Evolutionary conservation across 2,329 filamentous ascomycete genomes (phyloP), one percentile per base, ranked within the genome.

Genomic region (Penicillium sp.): DNA sequence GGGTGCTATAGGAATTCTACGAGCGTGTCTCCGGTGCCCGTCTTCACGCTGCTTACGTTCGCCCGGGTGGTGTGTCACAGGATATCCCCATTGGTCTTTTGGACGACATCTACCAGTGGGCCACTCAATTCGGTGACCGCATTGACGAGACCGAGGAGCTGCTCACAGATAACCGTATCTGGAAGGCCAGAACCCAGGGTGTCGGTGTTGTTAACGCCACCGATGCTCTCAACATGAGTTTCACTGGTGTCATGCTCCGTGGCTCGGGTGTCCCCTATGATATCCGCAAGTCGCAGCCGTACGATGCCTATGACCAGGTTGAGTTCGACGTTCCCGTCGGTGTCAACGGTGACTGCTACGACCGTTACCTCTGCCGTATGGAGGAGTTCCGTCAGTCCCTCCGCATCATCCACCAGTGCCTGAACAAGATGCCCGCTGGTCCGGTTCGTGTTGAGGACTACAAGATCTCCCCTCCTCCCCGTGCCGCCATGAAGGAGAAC

Each of bases 61-160:
- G 94, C 68, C 94, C 94, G 47, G 94, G 94, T 70, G 94, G 94
- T 79, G 94, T 99, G 55, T 91, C 92, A 71, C 92, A 97, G 78
- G 94, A 99, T 80, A 84, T 99, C 45, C 94, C 94, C 31, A 72
- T 96, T 59, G 94, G 94, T 65, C 87, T 99, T 45, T 87, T 99
- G 50, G 95, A 99, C 75, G 94, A 99, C 74, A 99, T 99, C 72
- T 97, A 99, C 81, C 93, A 97, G 79, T 99, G 94, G 94, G 94
- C 94, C 16, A 99, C 94, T 57, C 94, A 99, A 77, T 99, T 99
- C 71, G 90, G 92, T 70, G 94, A 99, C 81, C 92, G 94, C 68
- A 94, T 99, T 70, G 94, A 99, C 75, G 94, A 99, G 78, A 97
- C 94, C 54, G 94, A 99, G 77, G 94, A 99, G 78, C 89, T 99